Conservation (phyloP, 2,329 filamentous ascomycete species). For the Trichoderma sp. region DNA sequence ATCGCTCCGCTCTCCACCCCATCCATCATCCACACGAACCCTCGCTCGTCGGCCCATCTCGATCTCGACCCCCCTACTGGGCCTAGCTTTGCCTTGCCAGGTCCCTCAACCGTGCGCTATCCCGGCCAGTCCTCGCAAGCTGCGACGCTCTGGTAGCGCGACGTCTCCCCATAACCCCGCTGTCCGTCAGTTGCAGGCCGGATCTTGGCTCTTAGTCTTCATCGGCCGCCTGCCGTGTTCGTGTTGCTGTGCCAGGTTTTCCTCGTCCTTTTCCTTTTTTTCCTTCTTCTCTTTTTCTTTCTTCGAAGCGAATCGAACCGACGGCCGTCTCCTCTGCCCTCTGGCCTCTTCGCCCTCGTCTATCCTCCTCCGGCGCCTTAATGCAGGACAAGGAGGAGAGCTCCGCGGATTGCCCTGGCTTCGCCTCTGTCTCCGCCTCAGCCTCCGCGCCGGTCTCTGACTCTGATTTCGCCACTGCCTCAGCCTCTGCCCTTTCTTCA, state of each 20-base stretch:
- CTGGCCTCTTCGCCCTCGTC: conserved; percentile 11
- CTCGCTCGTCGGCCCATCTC: conserved; percentile 25
- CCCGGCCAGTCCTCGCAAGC: conserved; percentile 8
- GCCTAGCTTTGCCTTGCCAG: not conserved
- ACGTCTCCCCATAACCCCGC: conserved; percentile 23
- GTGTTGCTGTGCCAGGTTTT: not conserved
- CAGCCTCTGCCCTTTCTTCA: conserved; percentile 1
- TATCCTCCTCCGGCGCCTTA: conserved; percentile 34
- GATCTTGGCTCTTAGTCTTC: conserved; percentile 24
- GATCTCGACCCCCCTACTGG: conserved; percentile 25
- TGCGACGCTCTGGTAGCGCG: conserved; percentile 5
- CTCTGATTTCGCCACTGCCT: conserved; percentile 6
- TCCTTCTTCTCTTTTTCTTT: not conserved
- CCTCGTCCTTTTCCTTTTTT: not conserved
- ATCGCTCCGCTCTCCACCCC: conserved; percentile 23
- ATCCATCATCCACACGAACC: conserved; percentile 15
- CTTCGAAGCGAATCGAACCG: conserved; percentile 1
- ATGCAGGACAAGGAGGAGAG: conserved; percentile 37
- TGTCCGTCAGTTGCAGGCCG: conserved; percentile 20
- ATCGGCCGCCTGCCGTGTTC: conserved; percentile 14
- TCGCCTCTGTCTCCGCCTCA: conserved; percentile 25
- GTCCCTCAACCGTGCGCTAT: conserved; percentile 7
- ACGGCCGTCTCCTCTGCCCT: conserved; percentile 6
- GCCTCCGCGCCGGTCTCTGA: conserved; percentile 2
- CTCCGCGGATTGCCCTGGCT: conserved; percentile 27